These are phyloP conservation scores for Passiflora organensis DNA, from an alignment of 345 rosid genomes.

Conservation along the genomic window DNA sequence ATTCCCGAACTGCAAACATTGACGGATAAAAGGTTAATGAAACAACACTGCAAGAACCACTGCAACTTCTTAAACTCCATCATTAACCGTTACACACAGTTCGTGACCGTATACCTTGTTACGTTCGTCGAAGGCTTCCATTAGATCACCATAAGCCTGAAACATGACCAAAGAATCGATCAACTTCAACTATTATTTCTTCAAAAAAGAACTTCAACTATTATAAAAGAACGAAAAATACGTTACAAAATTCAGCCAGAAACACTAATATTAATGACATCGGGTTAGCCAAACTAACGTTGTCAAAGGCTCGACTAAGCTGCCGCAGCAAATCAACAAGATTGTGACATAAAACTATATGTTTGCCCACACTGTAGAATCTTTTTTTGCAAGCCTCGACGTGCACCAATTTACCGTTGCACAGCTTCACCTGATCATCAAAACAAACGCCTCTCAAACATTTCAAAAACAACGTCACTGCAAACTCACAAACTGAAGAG, in stretches of 20 bases:
- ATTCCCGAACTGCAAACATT: slow-evolving; percentile 90
- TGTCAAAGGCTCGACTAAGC: slow-evolving; percentile 83
- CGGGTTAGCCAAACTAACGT: slow-evolving; percentile 38
- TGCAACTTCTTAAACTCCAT: no score
- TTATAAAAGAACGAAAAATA: no score
- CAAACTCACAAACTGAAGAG: neutral
- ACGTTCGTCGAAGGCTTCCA: slow-evolving; percentile 83
- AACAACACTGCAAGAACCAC: neutral
- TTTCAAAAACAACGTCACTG: neutral
- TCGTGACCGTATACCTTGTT: slow-evolving; percentile 58
- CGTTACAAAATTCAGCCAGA: neutral
- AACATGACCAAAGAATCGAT: neutral
- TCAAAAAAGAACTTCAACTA: neutral
- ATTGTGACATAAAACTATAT: slow-evolving; percentile 63
- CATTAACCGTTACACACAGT: neutral
- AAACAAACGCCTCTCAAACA: slow-evolving; percentile 4
- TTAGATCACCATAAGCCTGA: slow-evolving; percentile 78
- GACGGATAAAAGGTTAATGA: neutral
- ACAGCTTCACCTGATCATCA: slow-evolving; percentile 69
- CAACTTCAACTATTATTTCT: neutral
- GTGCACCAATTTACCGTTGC: slow-evolving; percentile 85
- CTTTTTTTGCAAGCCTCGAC: slow-evolving; percentile 82
- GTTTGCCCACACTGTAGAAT: slow-evolving; percentile 77
- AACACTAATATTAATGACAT: neutral
- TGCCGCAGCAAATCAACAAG: slow-evolving; percentile 91